Evolutionary conservation across 2,329 filamentous ascomycete genomes (phyloP).

Genomic region (Penicillium sp.): DNA sequence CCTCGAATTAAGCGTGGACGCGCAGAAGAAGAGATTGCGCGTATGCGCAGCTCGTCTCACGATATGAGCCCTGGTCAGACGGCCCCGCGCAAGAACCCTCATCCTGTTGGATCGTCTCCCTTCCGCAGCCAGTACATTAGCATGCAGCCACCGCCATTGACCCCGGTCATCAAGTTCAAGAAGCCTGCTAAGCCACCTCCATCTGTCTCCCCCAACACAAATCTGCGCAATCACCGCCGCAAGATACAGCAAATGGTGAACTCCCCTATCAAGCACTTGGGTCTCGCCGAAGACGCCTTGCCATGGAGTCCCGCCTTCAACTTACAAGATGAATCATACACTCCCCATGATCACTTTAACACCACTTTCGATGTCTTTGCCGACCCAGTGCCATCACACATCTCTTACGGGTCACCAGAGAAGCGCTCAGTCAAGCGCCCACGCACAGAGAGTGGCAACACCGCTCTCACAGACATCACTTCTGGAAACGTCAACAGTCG

Average conservation of each 20-base stretch:
- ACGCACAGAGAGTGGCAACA: conserved; percentile 50
- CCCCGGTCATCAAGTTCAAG: conserved; percentile 81
- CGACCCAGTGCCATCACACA: conserved; percentile 40
- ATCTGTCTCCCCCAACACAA: conserved; percentile 90
- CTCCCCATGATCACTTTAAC: conserved; percentile 45
- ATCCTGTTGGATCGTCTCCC: conserved; percentile 65
- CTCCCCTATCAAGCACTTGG: conserved; percentile 62
- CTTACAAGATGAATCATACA: conserved; percentile 48
- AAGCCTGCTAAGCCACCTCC: conserved; percentile 64
- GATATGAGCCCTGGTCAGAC: conserved; percentile 72
- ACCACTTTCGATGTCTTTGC: conserved; percentile 59
- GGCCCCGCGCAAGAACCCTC: conserved; percentile 44
- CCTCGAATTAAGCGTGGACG: conserved; percentile 82
- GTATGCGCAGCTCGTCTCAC: conserved; percentile 87
- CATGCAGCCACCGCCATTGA: conserved; percentile 73
- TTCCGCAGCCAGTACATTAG: conserved; percentile 58
- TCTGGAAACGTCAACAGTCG: conserved; percentile 39
- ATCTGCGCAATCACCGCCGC: conserved; percentile 83
- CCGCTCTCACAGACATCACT: conserved; percentile 52
- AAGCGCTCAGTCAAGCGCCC: conserved; percentile 56
- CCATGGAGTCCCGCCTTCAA: conserved; percentile 54
- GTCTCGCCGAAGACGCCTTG: conserved; percentile 43
- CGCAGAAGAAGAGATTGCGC: conserved; percentile 93
- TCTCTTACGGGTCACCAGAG: conserved; percentile 54
- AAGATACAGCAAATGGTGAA: conserved; percentile 79